Conservation (phyloP, 176 grass and related monocot genomes). For the Otatea glauca region DNA sequence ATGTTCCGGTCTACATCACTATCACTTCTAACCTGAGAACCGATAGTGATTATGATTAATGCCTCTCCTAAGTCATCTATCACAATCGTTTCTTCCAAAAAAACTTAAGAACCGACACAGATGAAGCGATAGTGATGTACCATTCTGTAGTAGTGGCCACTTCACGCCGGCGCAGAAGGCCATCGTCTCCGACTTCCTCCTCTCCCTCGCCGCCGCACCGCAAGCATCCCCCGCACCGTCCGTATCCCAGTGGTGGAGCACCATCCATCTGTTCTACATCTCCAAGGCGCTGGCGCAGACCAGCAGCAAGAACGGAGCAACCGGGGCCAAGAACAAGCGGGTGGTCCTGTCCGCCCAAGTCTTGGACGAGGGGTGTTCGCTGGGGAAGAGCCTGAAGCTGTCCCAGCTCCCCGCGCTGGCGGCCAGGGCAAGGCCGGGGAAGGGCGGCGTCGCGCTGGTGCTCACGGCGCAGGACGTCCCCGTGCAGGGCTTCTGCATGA, state of each 20-base stretch:
- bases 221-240: constrained; percentile 42
- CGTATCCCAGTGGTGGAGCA: constrained; percentile 64
- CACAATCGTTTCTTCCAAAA: too few species aligned
- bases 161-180: constrained; percentile 66
- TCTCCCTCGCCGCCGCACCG: constrained; percentile 44
- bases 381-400: constrained; percentile 55
- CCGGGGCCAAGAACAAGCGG: constrained; percentile 22
- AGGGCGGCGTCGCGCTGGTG: constrained; percentile 55
- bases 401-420: constrained; percentile 57
- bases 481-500: constrained; percentile 77
- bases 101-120: too few species aligned
- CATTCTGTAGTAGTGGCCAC: too few species aligned
- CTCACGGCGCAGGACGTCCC: constrained; percentile 67
- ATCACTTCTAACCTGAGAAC: too few species aligned
- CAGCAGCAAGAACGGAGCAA: not conserved
- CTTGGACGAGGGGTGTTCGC: constrained; percentile 57
- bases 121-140: too few species aligned
- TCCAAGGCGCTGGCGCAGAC: constrained; percentile 50
- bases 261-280: constrained; percentile 47
- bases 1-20: too few species aligned
- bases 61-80: too few species aligned
- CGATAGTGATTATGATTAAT: too few species aligned
- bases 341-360: constrained; percentile 52
- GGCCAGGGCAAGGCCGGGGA: constrained; percentile 41
- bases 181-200: constrained; percentile 72